These are phyloP conservation scores for Drechslerella coelobrocha DNA, from an alignment of 2,329 filamentous ascomycete genomes.

Conservation along the genomic window DNA sequence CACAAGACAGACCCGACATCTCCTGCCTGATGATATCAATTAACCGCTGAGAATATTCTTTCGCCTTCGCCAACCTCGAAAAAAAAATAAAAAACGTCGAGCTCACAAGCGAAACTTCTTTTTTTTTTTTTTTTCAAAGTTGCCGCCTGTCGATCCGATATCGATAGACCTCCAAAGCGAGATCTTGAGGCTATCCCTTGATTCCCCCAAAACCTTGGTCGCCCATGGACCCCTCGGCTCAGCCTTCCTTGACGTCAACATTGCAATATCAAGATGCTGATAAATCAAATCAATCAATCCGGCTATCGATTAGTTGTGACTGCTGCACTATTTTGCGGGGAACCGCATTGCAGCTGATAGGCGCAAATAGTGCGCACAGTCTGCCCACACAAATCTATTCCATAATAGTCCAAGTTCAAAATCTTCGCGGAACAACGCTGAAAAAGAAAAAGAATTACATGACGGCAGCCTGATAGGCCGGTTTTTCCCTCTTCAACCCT, in stretches of 20 bases:
- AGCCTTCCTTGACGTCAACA: slow-evolving; percentile 4
- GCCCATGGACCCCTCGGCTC: too few species aligned
- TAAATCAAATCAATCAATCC: too few species aligned
- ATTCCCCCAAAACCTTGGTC: too few species aligned
- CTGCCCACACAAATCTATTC: not conserved
- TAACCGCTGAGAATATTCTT: not conserved
- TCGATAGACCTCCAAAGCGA: not conserved
- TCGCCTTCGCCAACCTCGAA: too few species aligned
- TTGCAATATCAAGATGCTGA: not conserved
- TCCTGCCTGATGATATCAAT: slow-evolving; percentile 1
- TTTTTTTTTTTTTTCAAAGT: too few species aligned
- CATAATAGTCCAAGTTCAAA: not conserved
- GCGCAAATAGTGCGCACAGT: not conserved
- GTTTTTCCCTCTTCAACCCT: too few species aligned
- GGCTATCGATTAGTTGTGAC: too few species aligned
- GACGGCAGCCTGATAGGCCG: not conserved
- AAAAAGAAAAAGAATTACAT: not conserved
- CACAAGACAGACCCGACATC: too few species aligned
- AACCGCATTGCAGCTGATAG: slow-evolving; percentile 3
- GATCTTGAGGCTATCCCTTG: not conserved
- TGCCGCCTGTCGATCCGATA: not conserved
- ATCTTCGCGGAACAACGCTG: not conserved
- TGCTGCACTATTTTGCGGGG: slow-evolving; percentile 1
- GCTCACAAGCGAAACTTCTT: not conserved
- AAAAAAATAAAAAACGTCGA: too few species aligned